Evolutionary conservation across 139 green algal species (phyloP), one percentile per base, ranked within the genome.

Genomic region (Coelastrella sp.): DNA sequence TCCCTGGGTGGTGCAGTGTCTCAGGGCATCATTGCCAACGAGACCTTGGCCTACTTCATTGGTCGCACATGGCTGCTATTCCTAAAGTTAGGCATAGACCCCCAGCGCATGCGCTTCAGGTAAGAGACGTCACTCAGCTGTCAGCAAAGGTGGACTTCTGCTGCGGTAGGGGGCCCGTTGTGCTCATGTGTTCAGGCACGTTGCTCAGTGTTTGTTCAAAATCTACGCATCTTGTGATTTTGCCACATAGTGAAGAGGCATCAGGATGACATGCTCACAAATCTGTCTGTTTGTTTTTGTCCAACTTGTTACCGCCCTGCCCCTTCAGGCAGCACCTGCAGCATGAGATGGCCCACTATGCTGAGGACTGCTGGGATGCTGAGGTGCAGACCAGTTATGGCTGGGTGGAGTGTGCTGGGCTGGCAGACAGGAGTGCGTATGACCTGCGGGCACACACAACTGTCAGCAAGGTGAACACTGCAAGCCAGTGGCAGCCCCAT

Each of bases 11-110:
- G 97, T 6, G 98, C 98, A 0, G 96, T 99, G 59, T 66, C 85
- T 5, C 49, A 96, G 78, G 96, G 97, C 82, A 98, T 99, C 78
- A 98, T 99, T 78, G 97, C 96, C 90, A 99, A 99, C 93, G 94
- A 99, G 95, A 99, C 98, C 35, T 96, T 99, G 14, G 98, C 93
- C 9, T 99, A 99, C 96, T 99, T 99, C 95, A 99, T 99, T 86
- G 98, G 96, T 27, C 94, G 98, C 86, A 99, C 97, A n/a, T 99
- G 97, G 93, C 94, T 98, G 56, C 99, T 99, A 92, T 95, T 99
- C 93, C 88, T 90, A 65, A 76, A 87, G 4, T 72, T 99, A 8
- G 98, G 98, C 72, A 96, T 99, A 74, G 93, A 99, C 92, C 93
- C 94, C 11, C 74, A 92, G 27, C 95, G 96, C 81, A 95, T 99